Percentiles rank a stretch among this genome's conserved stretches.
Evolutionary conservation across 495 filamentous ascomycete genomes (phyloP).

Genomic region (Penicillium ochrochloron): DNA sequence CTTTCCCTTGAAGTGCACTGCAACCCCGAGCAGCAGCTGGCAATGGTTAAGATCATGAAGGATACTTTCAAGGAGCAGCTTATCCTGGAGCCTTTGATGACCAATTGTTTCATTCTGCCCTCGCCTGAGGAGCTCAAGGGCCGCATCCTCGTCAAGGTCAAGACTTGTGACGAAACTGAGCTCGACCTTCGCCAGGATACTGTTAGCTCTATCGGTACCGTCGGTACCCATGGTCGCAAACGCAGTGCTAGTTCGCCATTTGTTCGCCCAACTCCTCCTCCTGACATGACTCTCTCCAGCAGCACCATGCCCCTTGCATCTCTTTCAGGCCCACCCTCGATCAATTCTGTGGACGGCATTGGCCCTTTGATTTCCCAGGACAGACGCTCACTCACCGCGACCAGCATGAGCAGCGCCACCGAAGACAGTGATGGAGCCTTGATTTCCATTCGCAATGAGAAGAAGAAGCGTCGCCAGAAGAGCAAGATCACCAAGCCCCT

Average conservation of each 20-base stretch:
- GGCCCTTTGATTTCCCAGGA: constrained; percentile 52
- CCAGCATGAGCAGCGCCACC: constrained; percentile 62
- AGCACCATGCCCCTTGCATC: constrained; percentile 54
- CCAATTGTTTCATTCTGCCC: constrained; percentile 68
- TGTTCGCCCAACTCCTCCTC: constrained; percentile 54
- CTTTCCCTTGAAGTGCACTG: constrained; percentile 97
- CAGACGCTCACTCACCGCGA: constrained; percentile 57
- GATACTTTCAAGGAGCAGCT: constrained; percentile 79
- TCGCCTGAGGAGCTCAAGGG: constrained; percentile 83
- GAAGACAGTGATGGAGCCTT: constrained; percentile 66
- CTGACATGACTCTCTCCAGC: constrained; percentile 52
- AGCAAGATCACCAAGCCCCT: constrained; percentile 87
- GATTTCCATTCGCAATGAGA: constrained; percentile 48
- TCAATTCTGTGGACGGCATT: constrained; percentile 46
- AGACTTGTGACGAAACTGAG: constrained; percentile 59
- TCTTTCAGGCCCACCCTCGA: constrained; percentile 61
- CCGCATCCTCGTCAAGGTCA: constrained; percentile 92
- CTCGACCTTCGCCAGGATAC: constrained; percentile 47
- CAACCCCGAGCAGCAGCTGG: constrained; percentile 75
- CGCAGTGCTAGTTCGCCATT: constrained; percentile 83
- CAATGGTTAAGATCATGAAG: constrained; percentile 91
- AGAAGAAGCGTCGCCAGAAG: constrained; percentile 62
- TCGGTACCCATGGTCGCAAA: constrained; percentile 63
- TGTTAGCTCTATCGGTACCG: constrained; percentile 40
- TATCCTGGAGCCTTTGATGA: constrained; percentile 71